Conservation (phyloP, 805 yeast genomes). For the Metschnikowia kofuensis region DNA sequence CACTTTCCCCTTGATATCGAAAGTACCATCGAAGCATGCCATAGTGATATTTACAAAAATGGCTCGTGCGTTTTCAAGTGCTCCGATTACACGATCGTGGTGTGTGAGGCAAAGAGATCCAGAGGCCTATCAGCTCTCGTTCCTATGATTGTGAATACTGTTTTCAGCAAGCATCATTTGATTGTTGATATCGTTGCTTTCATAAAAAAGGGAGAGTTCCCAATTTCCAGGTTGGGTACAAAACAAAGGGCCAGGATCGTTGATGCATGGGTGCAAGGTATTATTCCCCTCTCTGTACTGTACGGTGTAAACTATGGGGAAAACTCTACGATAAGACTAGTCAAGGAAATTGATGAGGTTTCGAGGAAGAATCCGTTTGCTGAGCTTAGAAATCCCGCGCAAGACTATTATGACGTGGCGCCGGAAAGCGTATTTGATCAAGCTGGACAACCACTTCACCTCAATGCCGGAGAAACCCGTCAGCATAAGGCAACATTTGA, state of each 20-base stretch:
- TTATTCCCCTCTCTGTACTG: constrained; percentile 38
- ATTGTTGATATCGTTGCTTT: constrained; percentile 83
- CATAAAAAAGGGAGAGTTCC: constrained; percentile 59
- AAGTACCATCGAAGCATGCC: constrained; percentile 44
- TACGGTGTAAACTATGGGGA: constrained; percentile 67
- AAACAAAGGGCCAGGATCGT: constrained; percentile 74
- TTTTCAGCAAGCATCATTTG: constrained; percentile 77
- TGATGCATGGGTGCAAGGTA: constrained; percentile 48
- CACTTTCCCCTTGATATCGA: constrained; percentile 88
- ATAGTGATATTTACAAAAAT: constrained; percentile 55
- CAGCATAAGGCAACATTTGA: constrained; percentile 14
- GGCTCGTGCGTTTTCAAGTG: constrained; percentile 73
- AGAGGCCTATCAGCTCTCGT: constrained; percentile 67
- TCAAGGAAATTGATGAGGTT: constrained; percentile 51
- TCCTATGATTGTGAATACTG: constrained; percentile 76
- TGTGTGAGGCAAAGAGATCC: constrained; percentile 59
- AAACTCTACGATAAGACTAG: constrained; percentile 52
- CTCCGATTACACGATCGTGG: constrained; percentile 72
- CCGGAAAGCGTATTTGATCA: constrained; percentile 32
- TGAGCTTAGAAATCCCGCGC: constrained; percentile 42
- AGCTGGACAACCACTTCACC: constrained; percentile 28
- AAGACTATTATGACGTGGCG: constrained; percentile 34
- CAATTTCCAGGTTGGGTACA: constrained; percentile 68
- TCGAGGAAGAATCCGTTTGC: constrained; percentile 39
- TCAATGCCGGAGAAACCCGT: constrained; percentile 22